phyloP scores from a whole-genome alignment of 768 basidiomycete genomes.

The Clavulina sp. region DNA sequence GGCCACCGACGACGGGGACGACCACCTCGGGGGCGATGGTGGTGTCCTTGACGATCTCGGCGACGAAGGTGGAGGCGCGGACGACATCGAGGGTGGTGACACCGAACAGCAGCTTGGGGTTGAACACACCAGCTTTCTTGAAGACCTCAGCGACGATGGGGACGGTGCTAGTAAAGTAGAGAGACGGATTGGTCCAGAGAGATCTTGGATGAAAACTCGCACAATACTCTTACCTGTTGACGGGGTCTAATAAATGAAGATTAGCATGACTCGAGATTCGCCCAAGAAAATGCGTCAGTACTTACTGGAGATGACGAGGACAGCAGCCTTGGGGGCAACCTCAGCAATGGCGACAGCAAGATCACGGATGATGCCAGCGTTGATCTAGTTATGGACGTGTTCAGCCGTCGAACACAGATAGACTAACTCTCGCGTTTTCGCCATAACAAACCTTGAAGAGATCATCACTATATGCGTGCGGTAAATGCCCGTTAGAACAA shows the following conservation, averaged over 20 bases:
- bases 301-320: conserved; percentile 78
- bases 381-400: no score
- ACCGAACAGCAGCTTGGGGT: conserved; percentile 93
- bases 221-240: conserved; percentile 24
- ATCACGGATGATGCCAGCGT: conserved; percentile 90
- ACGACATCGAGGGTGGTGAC: conserved; percentile 97
- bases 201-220: background rate
- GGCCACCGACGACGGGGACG: conserved; percentile 89
- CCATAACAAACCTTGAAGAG: conserved; percentile 73
- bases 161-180: conserved; percentile 35
- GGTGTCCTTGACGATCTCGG: conserved; percentile 53
- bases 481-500: conserved; percentile 14
- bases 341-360: conserved; percentile 82
- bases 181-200: background rate
- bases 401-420: background rate
- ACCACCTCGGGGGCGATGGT: conserved; percentile 41
- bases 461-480: conserved; percentile 47
- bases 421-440: background rate
- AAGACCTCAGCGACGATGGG: conserved; percentile 91
- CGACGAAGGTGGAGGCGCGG: conserved; percentile 90
- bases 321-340: conserved; percentile 69
- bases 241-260: conserved; percentile 37
- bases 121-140: conserved; percentile 81
- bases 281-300: background rate
- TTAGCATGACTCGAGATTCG: background rate